Percentiles rank a stretch among this genome's conserved stretches.
Conservation (phyloP, 2,329 filamentous ascomycete genomes). For the Sphaerulina musiva region DNA sequence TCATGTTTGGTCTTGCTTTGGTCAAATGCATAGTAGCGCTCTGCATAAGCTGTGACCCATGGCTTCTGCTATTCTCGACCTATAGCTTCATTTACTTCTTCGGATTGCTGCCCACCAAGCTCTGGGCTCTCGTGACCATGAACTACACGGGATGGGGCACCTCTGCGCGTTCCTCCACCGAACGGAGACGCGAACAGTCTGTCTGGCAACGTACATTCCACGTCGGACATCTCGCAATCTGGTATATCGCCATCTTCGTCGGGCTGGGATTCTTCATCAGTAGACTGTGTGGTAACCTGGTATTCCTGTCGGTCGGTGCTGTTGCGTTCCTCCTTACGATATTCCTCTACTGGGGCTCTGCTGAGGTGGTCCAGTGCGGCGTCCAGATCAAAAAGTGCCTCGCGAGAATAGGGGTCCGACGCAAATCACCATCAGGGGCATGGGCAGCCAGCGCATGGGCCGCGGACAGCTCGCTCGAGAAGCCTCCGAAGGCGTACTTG, state of each 20-base stretch:
- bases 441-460: no score
- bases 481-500: no score
- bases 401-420: no score
- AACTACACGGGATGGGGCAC: slow-evolving; percentile 5
- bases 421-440: no score
- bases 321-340: not conserved
- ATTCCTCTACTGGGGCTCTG: slow-evolving; percentile 2
- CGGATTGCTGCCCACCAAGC: slow-evolving; percentile 4
- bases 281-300: not conserved
- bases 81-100: slow-evolving; percentile 11
- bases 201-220: slow-evolving; percentile 6
- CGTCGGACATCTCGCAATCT: slow-evolving; percentile 8
- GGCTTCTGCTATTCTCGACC: slow-evolving; percentile 8
- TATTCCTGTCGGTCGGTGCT: not conserved
- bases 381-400: no score
- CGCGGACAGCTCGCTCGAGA: no score
- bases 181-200: slow-evolving; percentile 4
- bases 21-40: slow-evolving; percentile 5
- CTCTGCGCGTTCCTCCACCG: slow-evolving; percentile 5
- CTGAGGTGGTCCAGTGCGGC: no score
- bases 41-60: slow-evolving; percentile 2
- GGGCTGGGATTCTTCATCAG: slow-evolving; percentile 4
- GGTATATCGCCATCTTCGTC: slow-evolving; percentile 7
- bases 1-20: slow-evolving; percentile 7
- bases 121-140: slow-evolving; percentile 8